phyloP scores from a whole-genome alignment of 169 alveolate genomes.

The Plasmodium cynomolgi region DNA sequence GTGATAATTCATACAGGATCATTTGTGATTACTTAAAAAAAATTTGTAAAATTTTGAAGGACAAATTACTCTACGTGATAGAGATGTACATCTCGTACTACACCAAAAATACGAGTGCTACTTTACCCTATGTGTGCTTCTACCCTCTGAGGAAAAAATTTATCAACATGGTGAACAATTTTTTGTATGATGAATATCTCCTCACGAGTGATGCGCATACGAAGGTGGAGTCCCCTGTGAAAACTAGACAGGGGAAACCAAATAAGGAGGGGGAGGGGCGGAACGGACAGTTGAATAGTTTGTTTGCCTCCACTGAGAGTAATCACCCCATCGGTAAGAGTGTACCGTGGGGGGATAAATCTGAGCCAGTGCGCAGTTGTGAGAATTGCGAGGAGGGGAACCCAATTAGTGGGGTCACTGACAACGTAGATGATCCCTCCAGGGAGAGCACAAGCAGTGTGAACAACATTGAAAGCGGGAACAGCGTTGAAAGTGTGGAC shows the following conservation, averaged over 20 bases:
- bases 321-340: not conserved
- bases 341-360: not conserved
- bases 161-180: slow-evolving; percentile 36
- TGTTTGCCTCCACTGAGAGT: not conserved
- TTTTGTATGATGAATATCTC: slow-evolving; percentile 48
- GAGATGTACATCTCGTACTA: slow-evolving; percentile 72
- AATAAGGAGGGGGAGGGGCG: not conserved
- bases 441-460: slow-evolving; percentile 53
- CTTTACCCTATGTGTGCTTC: slow-evolving; percentile 63
- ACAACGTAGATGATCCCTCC: slow-evolving; percentile 3
- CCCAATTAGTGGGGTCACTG: not conserved
- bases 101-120: slow-evolving; percentile 24
- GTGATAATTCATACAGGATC: slow-evolving; percentile 26
- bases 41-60: slow-evolving; percentile 32
- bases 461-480: not conserved
- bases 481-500: not conserved
- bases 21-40: slow-evolving; percentile 59
- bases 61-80: slow-evolving; percentile 39
- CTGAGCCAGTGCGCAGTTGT: not conserved
- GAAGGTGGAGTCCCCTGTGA: not conserved
- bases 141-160: slow-evolving; percentile 64
- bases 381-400: not conserved
- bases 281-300: not conserved
- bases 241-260: not conserved
- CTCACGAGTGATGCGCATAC: not conserved